Base-by-base conservation (phyloP, 306 rosid genomes). In the Glycine soja region DNA sequence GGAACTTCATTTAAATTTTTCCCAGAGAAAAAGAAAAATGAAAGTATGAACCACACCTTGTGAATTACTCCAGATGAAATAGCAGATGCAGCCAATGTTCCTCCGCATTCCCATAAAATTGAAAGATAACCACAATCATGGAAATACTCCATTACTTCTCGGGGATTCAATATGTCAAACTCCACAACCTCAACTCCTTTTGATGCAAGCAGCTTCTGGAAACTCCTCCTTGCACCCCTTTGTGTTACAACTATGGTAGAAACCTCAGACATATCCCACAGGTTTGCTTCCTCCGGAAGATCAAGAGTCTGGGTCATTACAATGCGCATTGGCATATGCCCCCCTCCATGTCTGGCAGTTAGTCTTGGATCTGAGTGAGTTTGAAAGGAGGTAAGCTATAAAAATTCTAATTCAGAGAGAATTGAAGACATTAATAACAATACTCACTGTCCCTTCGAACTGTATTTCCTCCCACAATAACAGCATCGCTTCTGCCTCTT, bases 171-270 rank as follows among this genome's bases (percentile, higher is more conserved):
- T 45, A 89, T 90, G 81, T 95, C 97, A 63, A 95, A 93, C 89
- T 95, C 99, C 75, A 95, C 92, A 19, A 95, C 97, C 86, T 95
- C 99, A 71, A 95, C 92, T 80, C 98, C 99, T 90, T 93, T 95
- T 0, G 97, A 91, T 61, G 99, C 98, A 89, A 95, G 99, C 30
- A 84, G 66, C 85, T 93, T 95, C 89, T 95, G 99, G 81, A 95
- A 91, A 74, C 93, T 87, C 86, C 87, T 91, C 84, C 90, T 82
- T 6, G 98, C 97, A 71, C 99, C 99, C 85, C 98, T 89, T 78
- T 93, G 99, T 3, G 98, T 93, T 19, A 88, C 95, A 83, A 93
- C 98, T 77, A 95, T 88, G 51, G 99, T 95, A 75, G 99, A 80
- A 56, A 79, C 92, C 54, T 92, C 97, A 11, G 92, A 85, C 77